Evolutionary conservation across 345 rosid species (phyloP).

Genomic region (Eucalyptus polyanthemos): DNA sequence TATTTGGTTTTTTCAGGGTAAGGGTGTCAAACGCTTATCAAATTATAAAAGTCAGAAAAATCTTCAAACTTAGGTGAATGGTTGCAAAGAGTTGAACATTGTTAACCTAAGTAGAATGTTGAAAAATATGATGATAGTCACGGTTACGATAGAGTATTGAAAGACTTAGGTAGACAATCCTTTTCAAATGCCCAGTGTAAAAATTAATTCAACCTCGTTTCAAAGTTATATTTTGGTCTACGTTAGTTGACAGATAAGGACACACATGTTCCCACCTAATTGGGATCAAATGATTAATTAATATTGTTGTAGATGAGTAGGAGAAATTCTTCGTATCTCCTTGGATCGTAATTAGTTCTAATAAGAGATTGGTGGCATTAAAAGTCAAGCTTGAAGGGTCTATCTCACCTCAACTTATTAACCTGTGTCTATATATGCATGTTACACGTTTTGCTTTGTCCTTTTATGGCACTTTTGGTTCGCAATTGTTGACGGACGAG

Average conservation of each 20-base stretch:
- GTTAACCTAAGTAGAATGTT: accelerated
- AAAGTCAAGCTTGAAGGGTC: not conserved
- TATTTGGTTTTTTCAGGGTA: no score
- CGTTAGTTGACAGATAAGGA: no score
- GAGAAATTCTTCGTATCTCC: not conserved
- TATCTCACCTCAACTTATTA: not conserved
- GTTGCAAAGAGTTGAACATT: no score
- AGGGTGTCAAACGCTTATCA: no score
- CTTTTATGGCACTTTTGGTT: not conserved
- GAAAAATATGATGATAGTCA: no score
- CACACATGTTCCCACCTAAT: not conserved
- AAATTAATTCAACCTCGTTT: accelerated
- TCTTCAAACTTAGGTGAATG: not conserved
- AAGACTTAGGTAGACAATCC: accelerated
- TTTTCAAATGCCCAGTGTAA: accelerated
- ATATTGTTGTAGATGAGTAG: accelerated
- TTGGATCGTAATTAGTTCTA: not conserved
- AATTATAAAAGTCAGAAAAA: not conserved
- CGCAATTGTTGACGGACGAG: not conserved
- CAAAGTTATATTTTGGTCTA: not conserved
- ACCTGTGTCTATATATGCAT: not conserved
- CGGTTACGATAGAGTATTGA: accelerated
- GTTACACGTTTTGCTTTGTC: not conserved
- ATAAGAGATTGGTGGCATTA: not conserved
- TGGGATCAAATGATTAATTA: accelerated